A percentile compares a stretch with the other conserved stretches of the same genome.
phyloP scores from a whole-genome alignment of 495 filamentous ascomycete genomes.

The Baudoinia panamericana region DNA sequence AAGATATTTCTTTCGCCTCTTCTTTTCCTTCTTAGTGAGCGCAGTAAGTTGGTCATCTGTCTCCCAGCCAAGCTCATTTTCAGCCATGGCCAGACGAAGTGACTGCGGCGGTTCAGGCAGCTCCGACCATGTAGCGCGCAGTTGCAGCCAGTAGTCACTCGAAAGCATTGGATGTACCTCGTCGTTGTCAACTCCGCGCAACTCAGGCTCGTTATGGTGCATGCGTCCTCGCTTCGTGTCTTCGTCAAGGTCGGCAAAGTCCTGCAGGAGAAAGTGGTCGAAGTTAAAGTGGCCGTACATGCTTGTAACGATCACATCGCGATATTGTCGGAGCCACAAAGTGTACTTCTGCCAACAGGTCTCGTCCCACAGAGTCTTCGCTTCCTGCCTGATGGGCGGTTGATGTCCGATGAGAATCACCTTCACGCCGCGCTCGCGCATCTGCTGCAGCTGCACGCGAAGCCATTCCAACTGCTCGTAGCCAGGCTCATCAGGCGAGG shows the following conservation, averaged over 20 bases:
- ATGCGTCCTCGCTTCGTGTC: constrained; percentile 35
- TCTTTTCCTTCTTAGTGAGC: constrained; percentile 29
- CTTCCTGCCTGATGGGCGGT: constrained; percentile 69
- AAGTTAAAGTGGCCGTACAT: constrained; percentile 97
- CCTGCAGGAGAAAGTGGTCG: constrained; percentile 92
- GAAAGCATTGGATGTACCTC: constrained; percentile 48
- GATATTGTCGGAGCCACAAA: constrained; percentile 75
- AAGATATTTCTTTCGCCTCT: constrained; percentile 33
- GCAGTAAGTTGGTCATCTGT: constrained; percentile 23
- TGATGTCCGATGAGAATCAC: constrained; percentile 91
- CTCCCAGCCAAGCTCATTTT: constrained; percentile 20
- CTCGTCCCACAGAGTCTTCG: constrained; percentile 80
- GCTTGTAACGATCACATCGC: constrained; percentile 69
- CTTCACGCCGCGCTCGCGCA: constrained; percentile 79
- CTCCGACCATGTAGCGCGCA: constrained; percentile 64
- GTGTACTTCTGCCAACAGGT: constrained; percentile 98
- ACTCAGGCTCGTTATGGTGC: no score
- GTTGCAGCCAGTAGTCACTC: constrained; percentile 62
- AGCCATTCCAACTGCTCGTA: constrained; percentile 96
- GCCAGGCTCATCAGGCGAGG: constrained; percentile 60
- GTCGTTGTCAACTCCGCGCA: constrained; percentile 37
- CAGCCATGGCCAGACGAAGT: not conserved
- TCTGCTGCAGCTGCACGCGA: constrained; percentile 71
- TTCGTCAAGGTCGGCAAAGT: constrained; percentile 60
- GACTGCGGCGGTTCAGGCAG: constrained; percentile 45